Conservation (phyloP, 2,329 filamentous ascomycete genomes). For the Teratosphaeria destructans region DNA sequence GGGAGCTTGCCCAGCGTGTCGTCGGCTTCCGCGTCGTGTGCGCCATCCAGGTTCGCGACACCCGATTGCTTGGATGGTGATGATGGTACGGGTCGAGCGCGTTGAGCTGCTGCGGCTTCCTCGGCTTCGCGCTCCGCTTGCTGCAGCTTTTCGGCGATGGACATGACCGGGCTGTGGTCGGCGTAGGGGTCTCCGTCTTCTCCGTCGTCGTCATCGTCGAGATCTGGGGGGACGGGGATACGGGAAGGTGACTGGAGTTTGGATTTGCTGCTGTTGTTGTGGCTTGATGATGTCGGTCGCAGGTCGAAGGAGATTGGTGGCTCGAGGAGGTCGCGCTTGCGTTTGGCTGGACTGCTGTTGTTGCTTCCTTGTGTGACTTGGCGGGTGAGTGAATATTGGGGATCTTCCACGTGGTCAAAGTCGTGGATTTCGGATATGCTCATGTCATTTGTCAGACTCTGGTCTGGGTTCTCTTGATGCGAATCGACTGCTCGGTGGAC, state of each 20-base stretch:
- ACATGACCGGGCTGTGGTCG: neutral
- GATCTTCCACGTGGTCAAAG: slow-evolving; percentile 1
- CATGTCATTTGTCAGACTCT: slow-evolving; percentile 15
- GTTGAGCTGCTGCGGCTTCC: neutral
- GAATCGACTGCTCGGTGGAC: slow-evolving; percentile 6
- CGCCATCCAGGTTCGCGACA: slow-evolving; percentile 13
- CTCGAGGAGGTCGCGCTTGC: slow-evolving; percentile 22
- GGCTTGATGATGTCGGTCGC: slow-evolving; percentile 10
- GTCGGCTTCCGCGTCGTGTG: slow-evolving; percentile 18
- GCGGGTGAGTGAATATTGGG: neutral
- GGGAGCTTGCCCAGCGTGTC: slow-evolving; percentile 29
- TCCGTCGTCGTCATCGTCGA: slow-evolving; percentile 25
- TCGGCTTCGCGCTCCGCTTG: slow-evolving; percentile 6
- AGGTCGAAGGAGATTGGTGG: slow-evolving; percentile 28
- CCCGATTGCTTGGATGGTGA: neutral
- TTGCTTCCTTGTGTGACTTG: slow-evolving; percentile 3
- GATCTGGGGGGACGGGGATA: neutral
- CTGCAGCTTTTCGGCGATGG: neutral
- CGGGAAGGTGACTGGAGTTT: neutral
- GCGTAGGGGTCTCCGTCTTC: slow-evolving; percentile 15
- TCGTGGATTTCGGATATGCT: slow-evolving; percentile 15
- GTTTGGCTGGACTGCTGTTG: slow-evolving; percentile 10
- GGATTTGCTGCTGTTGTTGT: slow-evolving; percentile 2
- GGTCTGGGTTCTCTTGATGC: slow-evolving; percentile 8
- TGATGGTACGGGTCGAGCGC: neutral